Evolutionary conservation across 2,329 filamentous ascomycete species (phyloP).

Genomic region (Penicillium aurantiogriseum): DNA sequence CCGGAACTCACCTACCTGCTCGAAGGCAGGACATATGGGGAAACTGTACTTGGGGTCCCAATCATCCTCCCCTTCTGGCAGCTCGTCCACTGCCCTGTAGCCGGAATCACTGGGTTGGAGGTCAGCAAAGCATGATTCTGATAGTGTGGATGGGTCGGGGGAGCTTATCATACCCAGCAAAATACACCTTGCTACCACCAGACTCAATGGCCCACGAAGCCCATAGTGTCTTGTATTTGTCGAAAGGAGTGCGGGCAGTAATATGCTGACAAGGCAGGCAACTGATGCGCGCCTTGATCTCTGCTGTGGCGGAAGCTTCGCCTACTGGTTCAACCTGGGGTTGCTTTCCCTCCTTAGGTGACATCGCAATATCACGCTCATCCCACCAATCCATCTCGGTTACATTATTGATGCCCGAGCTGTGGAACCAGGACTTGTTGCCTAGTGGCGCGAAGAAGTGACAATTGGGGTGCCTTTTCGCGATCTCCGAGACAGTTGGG

Average conservation of each 20-base stretch:
- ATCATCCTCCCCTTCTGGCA: conserved; percentile 66
- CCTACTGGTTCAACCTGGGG: conserved; percentile 31
- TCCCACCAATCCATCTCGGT: conserved; percentile 98
- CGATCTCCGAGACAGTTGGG: conserved; percentile 68
- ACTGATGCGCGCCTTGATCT: conserved; percentile 69
- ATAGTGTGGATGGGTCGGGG: background rate
- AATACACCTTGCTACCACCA: conserved; percentile 76
- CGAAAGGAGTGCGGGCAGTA: conserved; percentile 65
- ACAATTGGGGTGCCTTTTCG: conserved; percentile 68
- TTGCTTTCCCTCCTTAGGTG: conserved; percentile 33
- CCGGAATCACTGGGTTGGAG: conserved; percentile 71
- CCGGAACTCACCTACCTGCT: conserved; percentile 72
- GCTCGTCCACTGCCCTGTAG: conserved; percentile 72
- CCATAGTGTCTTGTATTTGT: conserved; percentile 79
- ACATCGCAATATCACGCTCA: conserved; percentile 68
- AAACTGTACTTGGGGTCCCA: conserved; percentile 65
- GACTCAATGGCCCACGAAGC: conserved; percentile 78
- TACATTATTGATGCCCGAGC: conserved; percentile 68
- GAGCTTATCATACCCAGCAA: conserved; percentile 57
- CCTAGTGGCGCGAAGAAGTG: conserved; percentile 88
- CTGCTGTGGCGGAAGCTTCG: conserved; percentile 27
- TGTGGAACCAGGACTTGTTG: conserved; percentile 76
- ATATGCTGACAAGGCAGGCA: conserved; percentile 85
- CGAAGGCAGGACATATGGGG: conserved; percentile 79
- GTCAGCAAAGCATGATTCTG: conserved; percentile 5